A percentile compares a stretch with the other conserved stretches of the same genome.
Evolutionary conservation across 768 basidiomycete genomes (phyloP).

Genomic region (Podaxis pistillaris): DNA sequence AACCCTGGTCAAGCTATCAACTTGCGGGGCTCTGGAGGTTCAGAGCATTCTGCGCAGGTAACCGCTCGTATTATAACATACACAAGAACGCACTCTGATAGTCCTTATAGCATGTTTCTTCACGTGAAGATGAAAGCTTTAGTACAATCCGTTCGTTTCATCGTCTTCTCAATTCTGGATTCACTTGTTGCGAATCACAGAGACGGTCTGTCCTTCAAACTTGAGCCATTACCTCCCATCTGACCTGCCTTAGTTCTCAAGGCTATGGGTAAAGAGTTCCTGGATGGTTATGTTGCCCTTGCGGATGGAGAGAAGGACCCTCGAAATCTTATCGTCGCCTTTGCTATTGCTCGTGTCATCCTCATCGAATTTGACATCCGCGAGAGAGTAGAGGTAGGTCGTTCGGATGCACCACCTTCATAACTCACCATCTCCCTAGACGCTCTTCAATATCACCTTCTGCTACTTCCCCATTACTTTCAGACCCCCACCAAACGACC

Average conservation of each 20-base stretch:
- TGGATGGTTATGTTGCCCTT: conserved; percentile 73
- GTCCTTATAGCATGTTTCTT: conserved; percentile 56
- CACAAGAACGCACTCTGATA: background rate
- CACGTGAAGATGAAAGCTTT: conserved; percentile 82
- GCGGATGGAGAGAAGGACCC: conserved; percentile 98
- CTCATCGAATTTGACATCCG: conserved; percentile 85
- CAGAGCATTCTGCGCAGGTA: conserved; percentile 14
- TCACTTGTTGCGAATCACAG: conserved; percentile 69
- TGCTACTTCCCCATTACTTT: conserved; percentile 99
- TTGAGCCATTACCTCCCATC: background rate
- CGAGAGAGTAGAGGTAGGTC: conserved; percentile 70
- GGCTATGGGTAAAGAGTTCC: conserved; percentile 67
- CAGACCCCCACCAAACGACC: conserved; percentile 90
- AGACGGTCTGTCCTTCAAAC: conserved; percentile 43
- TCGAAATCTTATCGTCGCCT: conserved; percentile 86
- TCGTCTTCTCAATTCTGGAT: conserved; percentile 81
- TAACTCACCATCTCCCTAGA: conserved; percentile 39
- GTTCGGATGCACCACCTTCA: background rate
- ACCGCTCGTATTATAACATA: too few species aligned
- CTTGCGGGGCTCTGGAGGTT: conserved; percentile 41
- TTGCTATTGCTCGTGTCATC: conserved; percentile 83
- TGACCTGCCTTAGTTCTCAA: conserved; percentile 54
- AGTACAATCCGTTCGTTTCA: conserved; percentile 78
- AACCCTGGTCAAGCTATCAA: conserved; percentile 59
- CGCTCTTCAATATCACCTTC: conserved; percentile 91